A percentile compares a stretch with the other conserved stretches of the same genome.
These are phyloP conservation scores for Planoprotostelium fungivorum DNA, from an alignment of 78 protist species.

Conservation along the genomic window DNA sequence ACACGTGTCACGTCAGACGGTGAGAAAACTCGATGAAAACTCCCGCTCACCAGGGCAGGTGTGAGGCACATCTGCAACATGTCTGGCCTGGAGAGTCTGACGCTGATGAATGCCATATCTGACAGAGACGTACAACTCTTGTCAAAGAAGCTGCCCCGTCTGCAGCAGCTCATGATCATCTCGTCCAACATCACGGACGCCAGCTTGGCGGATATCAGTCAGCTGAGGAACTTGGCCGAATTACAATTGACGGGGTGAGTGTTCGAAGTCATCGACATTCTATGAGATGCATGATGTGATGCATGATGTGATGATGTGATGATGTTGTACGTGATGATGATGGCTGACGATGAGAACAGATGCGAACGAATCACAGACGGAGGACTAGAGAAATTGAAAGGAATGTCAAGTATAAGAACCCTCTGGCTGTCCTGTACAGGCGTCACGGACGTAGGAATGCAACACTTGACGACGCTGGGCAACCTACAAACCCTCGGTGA, in stretches of 20 bases:
- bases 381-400: background rate
- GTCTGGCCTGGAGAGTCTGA: background rate
- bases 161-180: background rate
- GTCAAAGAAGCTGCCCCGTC: background rate
- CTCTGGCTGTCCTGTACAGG: background rate
- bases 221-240: background rate
- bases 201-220: background rate
- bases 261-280: no score
- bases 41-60: background rate
- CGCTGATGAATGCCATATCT: background rate
- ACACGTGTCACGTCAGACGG: background rate
- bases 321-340: no score
- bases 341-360: no score
- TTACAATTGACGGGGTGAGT: background rate
- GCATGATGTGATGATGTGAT: no score
- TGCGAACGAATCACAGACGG: background rate
- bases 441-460: background rate
- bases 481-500: background rate
- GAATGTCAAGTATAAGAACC: background rate
- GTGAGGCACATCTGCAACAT: background rate
- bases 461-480: background rate
- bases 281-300: no score
- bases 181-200: background rate
- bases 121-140: background rate
- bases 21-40: background rate